These are phyloP conservation scores for Pittosporum tobira DNA, from an alignment of 129 eudicot genomes.

Conservation along the genomic window DNA sequence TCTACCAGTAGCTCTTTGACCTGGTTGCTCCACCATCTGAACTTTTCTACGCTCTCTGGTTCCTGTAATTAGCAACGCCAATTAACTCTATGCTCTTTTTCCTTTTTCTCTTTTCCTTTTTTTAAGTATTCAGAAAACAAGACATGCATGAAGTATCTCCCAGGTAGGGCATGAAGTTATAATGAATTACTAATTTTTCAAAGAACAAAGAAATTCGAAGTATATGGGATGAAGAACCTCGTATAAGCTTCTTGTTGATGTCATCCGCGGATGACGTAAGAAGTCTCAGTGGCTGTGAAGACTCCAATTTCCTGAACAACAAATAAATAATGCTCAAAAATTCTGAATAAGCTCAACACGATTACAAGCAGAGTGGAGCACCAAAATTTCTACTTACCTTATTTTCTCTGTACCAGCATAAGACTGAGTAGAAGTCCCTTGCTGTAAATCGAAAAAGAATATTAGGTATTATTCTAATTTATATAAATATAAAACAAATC, in stretches of 20 bases:
- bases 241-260: slow-evolving; percentile 53
- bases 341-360: background rate
- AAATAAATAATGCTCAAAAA: slow-evolving; percentile 11
- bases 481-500: no score
- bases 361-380: slow-evolving; percentile 1
- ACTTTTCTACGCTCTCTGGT: slow-evolving; percentile 78
- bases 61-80: slow-evolving; percentile 61
- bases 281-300: slow-evolving; percentile 59
- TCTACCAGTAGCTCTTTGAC: slow-evolving; percentile 59
- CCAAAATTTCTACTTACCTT: slow-evolving; percentile 29
- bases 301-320: slow-evolving; percentile 45
- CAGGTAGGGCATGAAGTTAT: background rate
- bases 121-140: background rate
- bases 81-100: slow-evolving; percentile 4
- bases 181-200: slow-evolving; percentile 3
- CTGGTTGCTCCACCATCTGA: slow-evolving; percentile 87
- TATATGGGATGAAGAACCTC: slow-evolving; percentile 84
- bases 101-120: no score
- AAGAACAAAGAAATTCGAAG: slow-evolving; percentile 27
- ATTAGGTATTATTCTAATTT: no score
- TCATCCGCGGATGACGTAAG: slow-evolving; percentile 75
- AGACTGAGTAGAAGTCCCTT: slow-evolving; percentile 27
- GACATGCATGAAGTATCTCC: background rate
- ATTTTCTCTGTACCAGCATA: slow-evolving; percentile 33
- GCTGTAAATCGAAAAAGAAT: slow-evolving; percentile 21